A percentile compares a stretch with the other conserved stretches of the same genome.
These are phyloP conservation scores for Daldinia eschscholtzii DNA, from an alignment of 2,329 filamentous ascomycete species.

Conservation along the genomic window DNA sequence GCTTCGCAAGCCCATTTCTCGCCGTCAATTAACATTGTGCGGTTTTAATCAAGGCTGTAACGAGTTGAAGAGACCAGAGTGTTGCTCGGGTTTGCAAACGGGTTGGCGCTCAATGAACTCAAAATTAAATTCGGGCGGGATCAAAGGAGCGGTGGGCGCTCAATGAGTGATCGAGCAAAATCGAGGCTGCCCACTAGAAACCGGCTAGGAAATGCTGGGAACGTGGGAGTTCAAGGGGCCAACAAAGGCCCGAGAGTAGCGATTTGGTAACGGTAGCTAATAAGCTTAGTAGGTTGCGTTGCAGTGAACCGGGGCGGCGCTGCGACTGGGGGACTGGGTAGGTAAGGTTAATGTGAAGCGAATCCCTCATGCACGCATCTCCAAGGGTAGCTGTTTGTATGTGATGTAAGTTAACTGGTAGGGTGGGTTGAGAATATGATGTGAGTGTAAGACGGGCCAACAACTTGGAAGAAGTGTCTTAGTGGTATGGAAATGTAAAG, in stretches of 20 bases:
- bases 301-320: slow-evolving; percentile 35
- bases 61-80: slow-evolving; percentile 6
- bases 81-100: slow-evolving; percentile 24
- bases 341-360: slow-evolving; percentile 33
- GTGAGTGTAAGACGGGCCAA: slow-evolving; percentile 7
- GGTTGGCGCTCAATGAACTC: slow-evolving; percentile 27
- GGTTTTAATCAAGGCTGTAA: slow-evolving; percentile 18
- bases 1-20: slow-evolving; percentile 98
- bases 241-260: slow-evolving; percentile 49
- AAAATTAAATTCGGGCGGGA: slow-evolving; percentile 6
- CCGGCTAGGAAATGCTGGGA: slow-evolving; percentile 23
- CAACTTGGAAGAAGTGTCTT: slow-evolving; percentile 1
- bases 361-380: slow-evolving; percentile 41
- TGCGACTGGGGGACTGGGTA: slow-evolving; percentile 31
- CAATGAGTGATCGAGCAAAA: slow-evolving; percentile 21
- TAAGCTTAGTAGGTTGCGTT: slow-evolving; percentile 46
- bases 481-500: not conserved
- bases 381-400: slow-evolving; percentile 30
- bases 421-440: not conserved
- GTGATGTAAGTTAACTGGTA: slow-evolving; percentile 13
- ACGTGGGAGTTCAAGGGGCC: slow-evolving; percentile 45
- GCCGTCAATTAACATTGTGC: slow-evolving; percentile 85
- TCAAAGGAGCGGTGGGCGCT: slow-evolving; percentile 27
- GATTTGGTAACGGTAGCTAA: slow-evolving; percentile 44
- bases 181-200: slow-evolving; percentile 28